A percentile compares a stretch with the other conserved stretches of the same genome.
These are phyloP conservation scores for Alternaria rosae DNA, from an alignment of 2,329 filamentous ascomycete genomes.

Conservation along the genomic window DNA sequence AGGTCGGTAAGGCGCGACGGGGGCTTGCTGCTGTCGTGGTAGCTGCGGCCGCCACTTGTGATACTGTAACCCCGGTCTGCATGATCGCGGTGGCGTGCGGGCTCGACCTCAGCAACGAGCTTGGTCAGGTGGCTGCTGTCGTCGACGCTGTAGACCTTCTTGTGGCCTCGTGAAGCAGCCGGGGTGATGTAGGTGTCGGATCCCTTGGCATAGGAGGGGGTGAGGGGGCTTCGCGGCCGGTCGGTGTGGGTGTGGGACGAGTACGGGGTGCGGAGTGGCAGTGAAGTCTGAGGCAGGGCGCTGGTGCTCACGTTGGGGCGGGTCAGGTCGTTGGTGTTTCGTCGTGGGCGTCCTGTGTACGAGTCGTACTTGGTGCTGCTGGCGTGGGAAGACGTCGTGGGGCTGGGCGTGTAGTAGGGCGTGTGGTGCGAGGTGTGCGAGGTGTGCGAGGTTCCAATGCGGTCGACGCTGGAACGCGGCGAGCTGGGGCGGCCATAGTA, in stretches of 20 bases:
- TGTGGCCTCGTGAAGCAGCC: constrained; percentile 45
- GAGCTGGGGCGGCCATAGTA: constrained; percentile 43
- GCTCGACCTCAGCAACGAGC: constrained; percentile 50
- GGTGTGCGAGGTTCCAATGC: constrained; percentile 23
- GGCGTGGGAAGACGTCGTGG: constrained; percentile 36
- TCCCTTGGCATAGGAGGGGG: constrained; percentile 44
- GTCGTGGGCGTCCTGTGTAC: constrained; percentile 55
- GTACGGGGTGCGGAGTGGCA: constrained; percentile 45
- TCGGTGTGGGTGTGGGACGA: constrained; percentile 32
- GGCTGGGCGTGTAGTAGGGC: constrained; percentile 34
- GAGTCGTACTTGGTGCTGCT: constrained; percentile 51
- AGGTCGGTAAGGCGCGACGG: constrained; percentile 43
- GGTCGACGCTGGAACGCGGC: constrained; percentile 46
- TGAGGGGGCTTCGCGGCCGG: constrained; percentile 53
- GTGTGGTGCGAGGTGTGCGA: constrained; percentile 33
- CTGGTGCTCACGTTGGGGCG: constrained; percentile 49
- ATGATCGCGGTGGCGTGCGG: constrained; percentile 36
- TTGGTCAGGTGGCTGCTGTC: constrained; percentile 50
- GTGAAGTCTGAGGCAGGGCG: constrained; percentile 26
- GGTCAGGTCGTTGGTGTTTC: constrained; percentile 52
- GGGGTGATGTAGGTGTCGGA: constrained; percentile 51
- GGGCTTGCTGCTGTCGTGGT: constrained; percentile 38
- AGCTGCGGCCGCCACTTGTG: constrained; percentile 43
- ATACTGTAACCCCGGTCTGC: constrained; percentile 31
- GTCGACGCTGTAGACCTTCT: constrained; percentile 59